Percentiles rank a stretch among this genome's conserved stretches.
Evolutionary conservation across 2,329 filamentous ascomycete species (phyloP).

Genomic region (Fusarium keratoplasticum): DNA sequence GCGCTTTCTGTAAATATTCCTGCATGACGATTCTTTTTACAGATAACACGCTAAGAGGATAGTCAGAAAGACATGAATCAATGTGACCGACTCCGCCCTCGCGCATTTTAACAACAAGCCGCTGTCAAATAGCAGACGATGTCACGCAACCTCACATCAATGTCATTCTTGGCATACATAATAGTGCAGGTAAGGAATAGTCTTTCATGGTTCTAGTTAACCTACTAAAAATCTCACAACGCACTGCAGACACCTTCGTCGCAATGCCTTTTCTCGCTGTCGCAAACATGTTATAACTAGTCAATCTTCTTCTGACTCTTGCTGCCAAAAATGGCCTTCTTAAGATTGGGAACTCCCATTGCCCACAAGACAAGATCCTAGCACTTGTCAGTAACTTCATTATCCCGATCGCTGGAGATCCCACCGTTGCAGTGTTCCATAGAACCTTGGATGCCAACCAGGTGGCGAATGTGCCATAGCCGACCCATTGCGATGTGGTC

Average conservation of each 20-base stretch:
- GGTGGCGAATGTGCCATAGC: slow-evolving; percentile 20
- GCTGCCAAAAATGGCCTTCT: slow-evolving; percentile 15
- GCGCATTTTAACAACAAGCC: background rate
- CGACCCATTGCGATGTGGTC: slow-evolving; percentile 17
- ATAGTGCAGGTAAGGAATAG: background rate
- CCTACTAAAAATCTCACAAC: background rate
- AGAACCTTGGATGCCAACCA: slow-evolving; percentile 34
- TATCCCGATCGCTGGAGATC: background rate
- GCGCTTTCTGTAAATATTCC: background rate
- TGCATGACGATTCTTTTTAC: background rate
- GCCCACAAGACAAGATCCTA: slow-evolving; percentile 26
- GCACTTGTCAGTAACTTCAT: background rate
- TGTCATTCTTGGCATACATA: background rate
- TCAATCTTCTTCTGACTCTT: background rate
- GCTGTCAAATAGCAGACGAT: background rate
- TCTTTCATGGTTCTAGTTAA: background rate
- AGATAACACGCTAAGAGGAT: background rate
- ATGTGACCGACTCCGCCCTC: background rate
- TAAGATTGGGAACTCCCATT: slow-evolving; percentile 28
- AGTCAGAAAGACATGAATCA: background rate
- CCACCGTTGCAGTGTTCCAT: slow-evolving; percentile 29
- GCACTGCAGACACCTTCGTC: background rate
- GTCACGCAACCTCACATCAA: background rate
- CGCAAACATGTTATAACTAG: background rate
- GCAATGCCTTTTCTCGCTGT: background rate